Evolutionary conservation across 31 red algal species (phyloP).

Genomic region (Asparagopsis taxiformis): DNA sequence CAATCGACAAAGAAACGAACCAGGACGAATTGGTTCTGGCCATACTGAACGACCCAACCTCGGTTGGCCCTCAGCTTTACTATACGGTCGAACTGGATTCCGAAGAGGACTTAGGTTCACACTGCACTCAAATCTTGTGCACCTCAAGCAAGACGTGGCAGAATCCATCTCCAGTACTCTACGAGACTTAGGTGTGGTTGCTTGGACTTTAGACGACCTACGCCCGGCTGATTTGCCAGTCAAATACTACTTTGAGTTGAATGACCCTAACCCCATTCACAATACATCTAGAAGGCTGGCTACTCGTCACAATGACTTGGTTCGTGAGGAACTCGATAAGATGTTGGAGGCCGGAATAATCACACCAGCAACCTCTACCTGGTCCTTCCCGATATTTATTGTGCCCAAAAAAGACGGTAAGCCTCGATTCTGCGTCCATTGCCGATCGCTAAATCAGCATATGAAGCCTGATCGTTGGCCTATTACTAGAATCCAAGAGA

Average conservation of each 20-base stretch:
- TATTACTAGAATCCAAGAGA: slow-evolving; percentile 8
- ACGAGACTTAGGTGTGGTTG: neutral
- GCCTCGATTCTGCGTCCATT: slow-evolving; percentile 12
- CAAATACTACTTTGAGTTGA: slow-evolving; percentile 12
- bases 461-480: slow-evolving; percentile 9
- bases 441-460: neutral
- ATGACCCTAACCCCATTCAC: slow-evolving; percentile 5
- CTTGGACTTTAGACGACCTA: slow-evolving; percentile 5
- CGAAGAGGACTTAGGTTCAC: too few species aligned
- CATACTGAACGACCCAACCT: neutral
- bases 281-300: neutral
- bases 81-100: neutral
- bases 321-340: neutral
- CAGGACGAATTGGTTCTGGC: neutral
- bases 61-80: neutral
- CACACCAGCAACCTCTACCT: neutral
- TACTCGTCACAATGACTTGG: slow-evolving; percentile 5
- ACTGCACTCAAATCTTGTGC: neutral
- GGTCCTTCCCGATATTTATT: slow-evolving; percentile 12
- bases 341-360: slow-evolving; percentile 6
- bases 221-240: neutral
- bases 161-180: neutral
- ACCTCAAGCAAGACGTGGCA: neutral
- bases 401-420: slow-evolving; percentile 13
- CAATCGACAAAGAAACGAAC: neutral